A percentile compares a stretch with the other conserved stretches of the same genome.
These are phyloP conservation scores for Ogataea ganodermae DNA, from an alignment of 805 yeast genomes.

Conservation along the genomic window DNA sequence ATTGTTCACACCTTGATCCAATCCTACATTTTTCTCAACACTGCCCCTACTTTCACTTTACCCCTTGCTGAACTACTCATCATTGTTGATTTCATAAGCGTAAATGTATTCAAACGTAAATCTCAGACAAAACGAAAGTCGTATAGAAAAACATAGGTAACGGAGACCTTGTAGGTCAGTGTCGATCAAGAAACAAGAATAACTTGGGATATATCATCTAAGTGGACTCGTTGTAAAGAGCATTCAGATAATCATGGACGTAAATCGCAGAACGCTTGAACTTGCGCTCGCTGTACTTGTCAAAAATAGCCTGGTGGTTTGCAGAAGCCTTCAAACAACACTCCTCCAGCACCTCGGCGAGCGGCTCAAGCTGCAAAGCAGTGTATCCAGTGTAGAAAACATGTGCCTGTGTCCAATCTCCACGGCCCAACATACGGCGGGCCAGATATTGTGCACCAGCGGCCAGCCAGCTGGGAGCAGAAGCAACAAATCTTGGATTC, in stretches of 20 bases:
- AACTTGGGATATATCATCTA: not conserved
- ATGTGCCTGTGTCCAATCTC: slow-evolving; percentile 83
- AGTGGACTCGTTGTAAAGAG: slow-evolving; percentile 26
- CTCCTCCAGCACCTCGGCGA: slow-evolving; percentile 71
- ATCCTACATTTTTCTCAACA: not conserved
- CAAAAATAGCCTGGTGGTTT: slow-evolving; percentile 80
- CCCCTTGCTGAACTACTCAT: too few species aligned
- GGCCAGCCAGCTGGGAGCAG: slow-evolving; percentile 73
- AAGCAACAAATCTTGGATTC: slow-evolving; percentile 69
- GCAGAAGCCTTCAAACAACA: slow-evolving; percentile 59
- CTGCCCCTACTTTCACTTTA: too few species aligned
- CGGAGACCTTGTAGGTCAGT: not conserved
- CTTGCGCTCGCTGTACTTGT: slow-evolving; percentile 84
- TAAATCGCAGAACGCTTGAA: slow-evolving; percentile 77
- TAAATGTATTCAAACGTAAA: slow-evolving; percentile 16
- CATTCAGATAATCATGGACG: slow-evolving; percentile 71
- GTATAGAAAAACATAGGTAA: slow-evolving; percentile 7
- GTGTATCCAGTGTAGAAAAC: slow-evolving; percentile 92
- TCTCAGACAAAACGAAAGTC: slow-evolving; percentile 12
- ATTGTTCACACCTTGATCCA: not conserved
- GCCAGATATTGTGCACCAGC: slow-evolving; percentile 87
- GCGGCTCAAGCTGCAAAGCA: slow-evolving; percentile 76
- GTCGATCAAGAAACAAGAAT: slow-evolving; percentile 3
- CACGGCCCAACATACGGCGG: slow-evolving; percentile 71
- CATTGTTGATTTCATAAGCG: slow-evolving; percentile 15